phyloP scores from a whole-genome alignment of 345 rosid genomes.

The Garcia nutans region DNA sequence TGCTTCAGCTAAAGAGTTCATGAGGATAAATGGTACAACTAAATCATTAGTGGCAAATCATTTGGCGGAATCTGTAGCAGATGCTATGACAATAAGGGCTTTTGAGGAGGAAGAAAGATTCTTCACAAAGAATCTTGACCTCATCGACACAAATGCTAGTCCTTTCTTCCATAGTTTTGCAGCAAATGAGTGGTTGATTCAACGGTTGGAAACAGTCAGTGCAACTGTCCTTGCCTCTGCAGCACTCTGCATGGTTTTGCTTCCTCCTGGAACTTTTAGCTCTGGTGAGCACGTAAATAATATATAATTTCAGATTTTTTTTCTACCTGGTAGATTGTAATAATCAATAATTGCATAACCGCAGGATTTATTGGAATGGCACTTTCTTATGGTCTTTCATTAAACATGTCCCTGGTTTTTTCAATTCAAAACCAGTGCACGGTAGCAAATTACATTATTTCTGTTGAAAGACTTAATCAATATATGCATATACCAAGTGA shows the following conservation, averaged over 20 bases:
- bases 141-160: conserved; percentile 78
- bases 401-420: conserved; percentile 66
- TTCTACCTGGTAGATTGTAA: not conserved
- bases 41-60: conserved; percentile 91
- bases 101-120: conserved; percentile 86
- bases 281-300: conserved; percentile 49
- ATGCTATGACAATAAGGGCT: conserved; percentile 85
- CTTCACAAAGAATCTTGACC: conserved; percentile 64
- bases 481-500: conserved; percentile 88
- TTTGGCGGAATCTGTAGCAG: conserved; percentile 88
- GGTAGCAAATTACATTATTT: conserved; percentile 76
- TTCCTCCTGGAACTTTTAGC: conserved; percentile 89
- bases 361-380: conserved; percentile 98
- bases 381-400: conserved; percentile 89
- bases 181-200: conserved; percentile 92
- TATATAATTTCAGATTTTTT: not conserved
- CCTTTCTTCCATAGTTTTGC: conserved; percentile 89
- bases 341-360: not conserved
- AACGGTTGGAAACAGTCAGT: conserved; percentile 71
- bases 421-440: conserved; percentile 93
- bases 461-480: conserved; percentile 91
- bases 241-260: conserved; percentile 90
- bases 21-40: conserved; percentile 89
- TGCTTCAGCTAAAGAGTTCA: conserved; percentile 79
- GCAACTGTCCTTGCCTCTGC: conserved; percentile 77